Conservation (phyloP, 768 basidiomycete species). For the Suillus sp. region DNA sequence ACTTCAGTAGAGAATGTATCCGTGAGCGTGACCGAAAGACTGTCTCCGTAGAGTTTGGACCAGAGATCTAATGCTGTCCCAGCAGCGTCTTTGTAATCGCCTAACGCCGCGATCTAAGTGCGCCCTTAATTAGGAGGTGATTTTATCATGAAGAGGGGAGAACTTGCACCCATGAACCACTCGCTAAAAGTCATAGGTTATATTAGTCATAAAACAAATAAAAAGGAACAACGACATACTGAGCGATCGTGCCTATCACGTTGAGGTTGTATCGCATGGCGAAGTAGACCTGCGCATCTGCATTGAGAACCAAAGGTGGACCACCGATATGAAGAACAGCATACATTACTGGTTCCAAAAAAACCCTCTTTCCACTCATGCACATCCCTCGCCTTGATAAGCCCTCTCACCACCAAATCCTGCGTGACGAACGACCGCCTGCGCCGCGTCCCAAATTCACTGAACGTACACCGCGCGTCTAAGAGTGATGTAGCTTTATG, state of each 20-base stretch:
- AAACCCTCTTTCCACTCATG: constrained; percentile 31
- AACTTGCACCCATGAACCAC: constrained; percentile 86
- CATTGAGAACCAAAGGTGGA: constrained; percentile 3
- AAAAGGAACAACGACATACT: constrained; percentile 52
- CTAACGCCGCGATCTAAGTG: constrained; percentile 73
- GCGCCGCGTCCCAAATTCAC: constrained; percentile 87
- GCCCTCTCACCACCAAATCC: constrained; percentile 69
- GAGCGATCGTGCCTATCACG: constrained; percentile 83
- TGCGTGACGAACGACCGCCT: constrained; percentile 75
- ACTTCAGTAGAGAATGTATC: constrained; percentile 91
- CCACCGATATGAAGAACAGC: constrained; percentile 18
- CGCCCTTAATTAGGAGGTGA: neutral
- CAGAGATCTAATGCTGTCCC: constrained; percentile 77
- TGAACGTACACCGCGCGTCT: constrained; percentile 66
- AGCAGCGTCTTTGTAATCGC: constrained; percentile 82
- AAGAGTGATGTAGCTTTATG: constrained; percentile 69
- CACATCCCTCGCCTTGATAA: constrained; percentile 59
- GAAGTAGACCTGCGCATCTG: constrained; percentile 66
- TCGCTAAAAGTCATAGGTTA: constrained; percentile 50
- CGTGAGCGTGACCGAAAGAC: constrained; percentile 76
- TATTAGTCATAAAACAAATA: neutral
- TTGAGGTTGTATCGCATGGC: constrained; percentile 69
- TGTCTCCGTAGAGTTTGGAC: constrained; percentile 69
- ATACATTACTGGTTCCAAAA: constrained; percentile 89
- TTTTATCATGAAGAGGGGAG: neutral